Evolutionary conservation across 2,329 filamentous ascomycete genomes (phyloP).

Genomic region (Lasiodiplodia citricola): DNA sequence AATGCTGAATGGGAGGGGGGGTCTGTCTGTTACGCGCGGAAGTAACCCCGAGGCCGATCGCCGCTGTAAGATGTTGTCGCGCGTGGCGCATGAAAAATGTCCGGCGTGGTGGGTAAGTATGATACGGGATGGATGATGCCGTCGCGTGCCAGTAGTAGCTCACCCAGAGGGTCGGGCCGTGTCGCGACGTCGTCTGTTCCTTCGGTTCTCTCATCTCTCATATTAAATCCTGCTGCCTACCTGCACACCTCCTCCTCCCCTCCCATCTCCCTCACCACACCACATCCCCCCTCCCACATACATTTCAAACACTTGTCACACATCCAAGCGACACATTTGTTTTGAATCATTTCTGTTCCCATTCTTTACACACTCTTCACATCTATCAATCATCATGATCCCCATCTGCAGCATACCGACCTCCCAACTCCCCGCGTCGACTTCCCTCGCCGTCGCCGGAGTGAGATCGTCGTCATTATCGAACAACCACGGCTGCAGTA

Average conservation of each 20-base stretch:
- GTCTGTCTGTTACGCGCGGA: too few species aligned
- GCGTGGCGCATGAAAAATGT: too few species aligned
- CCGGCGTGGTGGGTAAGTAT: too few species aligned
- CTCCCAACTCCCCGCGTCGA: neutral
- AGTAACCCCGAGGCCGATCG: too few species aligned
- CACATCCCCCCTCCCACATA: neutral
- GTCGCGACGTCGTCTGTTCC: neutral
- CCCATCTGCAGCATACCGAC: constrained; percentile 20
- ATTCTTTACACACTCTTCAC: neutral
- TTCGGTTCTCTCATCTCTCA: neutral
- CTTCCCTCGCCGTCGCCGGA: neutral
- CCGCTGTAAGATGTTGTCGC: too few species aligned
- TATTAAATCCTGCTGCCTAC: constrained; percentile 9
- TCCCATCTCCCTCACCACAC: neutral
- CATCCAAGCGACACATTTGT: neutral
- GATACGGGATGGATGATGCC: too few species aligned
- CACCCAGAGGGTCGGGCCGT: neutral
- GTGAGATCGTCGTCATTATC: neutral
- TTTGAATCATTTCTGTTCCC: neutral
- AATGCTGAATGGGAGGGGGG: too few species aligned
- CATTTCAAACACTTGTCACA: neutral
- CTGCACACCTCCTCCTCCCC: neutral
- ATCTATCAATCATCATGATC: constrained; percentile 1
- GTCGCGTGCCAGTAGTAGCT: too few species aligned
- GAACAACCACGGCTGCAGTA: neutral